Evolutionary conservation across 1,139 yeast genomes (phyloP).

Genomic region (Keqinozyma sinolaborantium): DNA sequence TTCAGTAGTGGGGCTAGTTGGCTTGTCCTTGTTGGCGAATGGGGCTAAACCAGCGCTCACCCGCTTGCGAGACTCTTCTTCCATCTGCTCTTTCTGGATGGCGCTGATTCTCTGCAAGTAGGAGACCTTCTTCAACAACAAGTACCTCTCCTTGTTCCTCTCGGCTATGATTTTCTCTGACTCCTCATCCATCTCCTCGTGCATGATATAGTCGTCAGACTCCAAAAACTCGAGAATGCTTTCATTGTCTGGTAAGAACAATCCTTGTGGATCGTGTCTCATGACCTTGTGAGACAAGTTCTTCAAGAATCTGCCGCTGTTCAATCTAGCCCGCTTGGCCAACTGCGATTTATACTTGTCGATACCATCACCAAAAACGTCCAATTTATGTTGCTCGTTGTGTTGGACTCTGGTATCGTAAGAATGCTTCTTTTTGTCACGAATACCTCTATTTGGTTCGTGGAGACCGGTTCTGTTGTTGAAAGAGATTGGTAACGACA

Average conservation of each 20-base stretch:
- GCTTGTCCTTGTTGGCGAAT: neutral
- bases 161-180: conserved; percentile 38
- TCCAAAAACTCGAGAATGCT: conserved; percentile 55
- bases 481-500: conserved; percentile 60
- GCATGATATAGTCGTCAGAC: conserved; percentile 36
- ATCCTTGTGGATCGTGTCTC: conserved; percentile 31
- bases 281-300: conserved; percentile 51
- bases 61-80: conserved; percentile 31
- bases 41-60: conserved; percentile 30
- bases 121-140: conserved; percentile 62
- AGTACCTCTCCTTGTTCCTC: conserved; percentile 61
- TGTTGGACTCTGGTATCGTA: conserved; percentile 78
- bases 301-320: conserved; percentile 51
- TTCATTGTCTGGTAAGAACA: conserved; percentile 55
- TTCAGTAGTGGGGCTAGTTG: conserved; percentile 4
- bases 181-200: conserved; percentile 36
- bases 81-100: conserved; percentile 30
- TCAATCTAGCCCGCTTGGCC: conserved; percentile 47
- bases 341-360: conserved; percentile 54
- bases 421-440: conserved; percentile 79
- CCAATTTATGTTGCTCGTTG: conserved; percentile 58
- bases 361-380: conserved; percentile 72
- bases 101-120: conserved; percentile 64
- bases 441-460: conserved; percentile 76
- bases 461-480: conserved; percentile 77